Base-by-base conservation (phyloP, 1,284 basidiomycete species). In the Cryptococcus jaspeensis region DNA sequence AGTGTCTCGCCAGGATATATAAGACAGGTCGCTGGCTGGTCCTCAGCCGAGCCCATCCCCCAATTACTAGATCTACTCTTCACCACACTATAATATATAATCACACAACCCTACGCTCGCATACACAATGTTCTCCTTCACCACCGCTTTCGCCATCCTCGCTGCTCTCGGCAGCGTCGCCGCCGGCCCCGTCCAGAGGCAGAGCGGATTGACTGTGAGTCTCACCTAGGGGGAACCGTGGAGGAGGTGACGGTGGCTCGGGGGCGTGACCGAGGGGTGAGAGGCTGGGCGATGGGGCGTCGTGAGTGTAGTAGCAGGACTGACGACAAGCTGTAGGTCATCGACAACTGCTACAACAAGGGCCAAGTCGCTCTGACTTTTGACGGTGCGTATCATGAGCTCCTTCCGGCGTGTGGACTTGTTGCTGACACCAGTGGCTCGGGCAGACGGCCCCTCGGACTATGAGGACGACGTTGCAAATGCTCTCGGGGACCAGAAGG, bases 321-420 rank as follows among this genome's bases (percentile, higher is more conserved):
- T 46, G n/a, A 46, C 44, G 12, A 8, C 20, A 18, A 32, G 20
- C 16, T 63, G 2, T 52, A 66, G 45, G 63, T 72, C 42, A 67
- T 75, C 52, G 59, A 61, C 53, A 74, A 73, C 62, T 77, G 75
- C 63, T 57, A 65, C 42, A 37, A 59, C 28, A 55, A 53, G 7
- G 72, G 73, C 39, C 61, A 70, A 43, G 67, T 75, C 40, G 82
- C 82, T n/a, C 60, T 83, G 49, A 84, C 82, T 35, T 84, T 83
- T 65, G 83, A 84, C 65, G 74, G 74, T 74, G 44, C 49, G 73
- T 65, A 5, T 9, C 15, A 23, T 12, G 15, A n/a, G n/a, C 47
- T 20, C 32, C n/a, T 28, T 28, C 16, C 50, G 11, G 45, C n/a
- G 23, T 15, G 2, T 36, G 9, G 11, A 6, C 15, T 36, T 32